Evolutionary conservation across 2,329 filamentous ascomycete species (phyloP).

Genomic region (Sclerotiophoma versabilis): DNA sequence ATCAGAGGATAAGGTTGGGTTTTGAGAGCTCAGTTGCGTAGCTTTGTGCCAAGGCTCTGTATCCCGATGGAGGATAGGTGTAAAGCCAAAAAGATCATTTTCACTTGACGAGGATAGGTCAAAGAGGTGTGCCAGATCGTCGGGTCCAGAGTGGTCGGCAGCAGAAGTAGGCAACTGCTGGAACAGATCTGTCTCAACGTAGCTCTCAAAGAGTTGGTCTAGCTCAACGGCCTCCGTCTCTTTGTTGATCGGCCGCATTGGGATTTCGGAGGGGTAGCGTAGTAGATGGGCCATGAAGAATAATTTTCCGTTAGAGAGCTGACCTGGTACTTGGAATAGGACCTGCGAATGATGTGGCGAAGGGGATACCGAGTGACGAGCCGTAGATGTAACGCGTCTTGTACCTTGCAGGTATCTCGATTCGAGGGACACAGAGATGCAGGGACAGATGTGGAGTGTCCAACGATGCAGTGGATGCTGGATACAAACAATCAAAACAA

Average conservation of each 20-base stretch:
- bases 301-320: conserved; percentile 34
- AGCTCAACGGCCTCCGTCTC: conserved; percentile 63
- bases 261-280: conserved; percentile 35
- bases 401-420: conserved; percentile 34
- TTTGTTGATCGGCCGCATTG: conserved; percentile 60
- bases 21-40: conserved; percentile 60
- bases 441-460: conserved; percentile 34
- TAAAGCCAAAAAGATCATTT: conserved; percentile 56
- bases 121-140: conserved; percentile 62
- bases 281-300: conserved; percentile 38
- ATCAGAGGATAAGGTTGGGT: conserved; percentile 51
- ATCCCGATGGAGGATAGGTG: conserved; percentile 58
- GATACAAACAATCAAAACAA: conserved; percentile 45
- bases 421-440: conserved; percentile 27
- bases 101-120: conserved; percentile 60
- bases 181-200: conserved; percentile 65
- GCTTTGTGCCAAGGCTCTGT: conserved; percentile 62
- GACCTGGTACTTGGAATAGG: conserved; percentile 31
- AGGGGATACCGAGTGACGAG: conserved; percentile 18
- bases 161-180: conserved; percentile 54
- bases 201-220: conserved; percentile 69
- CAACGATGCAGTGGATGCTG: conserved; percentile 35
- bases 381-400: conserved; percentile 26
- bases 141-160: conserved; percentile 57
- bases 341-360: conserved; percentile 17